Base-by-base conservation (phyloP, 2,329 filamentous ascomycete genomes). In the Aspergillus piperis region DNA sequence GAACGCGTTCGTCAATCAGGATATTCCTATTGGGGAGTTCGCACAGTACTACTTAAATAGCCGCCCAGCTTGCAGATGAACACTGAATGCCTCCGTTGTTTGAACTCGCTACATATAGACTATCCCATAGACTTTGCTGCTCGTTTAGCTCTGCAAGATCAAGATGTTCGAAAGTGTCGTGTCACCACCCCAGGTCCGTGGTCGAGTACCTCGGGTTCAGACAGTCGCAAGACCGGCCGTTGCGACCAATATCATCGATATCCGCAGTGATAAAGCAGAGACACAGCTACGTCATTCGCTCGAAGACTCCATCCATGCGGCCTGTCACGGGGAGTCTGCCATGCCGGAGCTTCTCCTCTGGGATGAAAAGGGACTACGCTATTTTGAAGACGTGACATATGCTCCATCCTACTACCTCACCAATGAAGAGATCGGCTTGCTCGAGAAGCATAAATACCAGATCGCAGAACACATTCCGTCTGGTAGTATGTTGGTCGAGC, bases 301-400 rank as follows among this genome's bases (percentile, higher is more conserved):
- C 11, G 41, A 54, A 19, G 21, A 57, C 2, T 51, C 48, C 42
- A 61, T 63, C 10, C 52, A 57, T 10, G 47, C 42, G 10, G 44
- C 52, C 8, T 51, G 44, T 27, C 42, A 44, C 30, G 56, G 53
- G 1, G 42, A 59, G 49, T 64, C 64, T 10, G 64, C 63, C 5
- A 53, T 71, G 21, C 68, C 69, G 2, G 69, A 68, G 10, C 58
- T 70, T 10, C 65, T 71, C 4, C 60, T 71, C 19, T 71, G 69
- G 57, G 63, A 70, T 41, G 64, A 67, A 15, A 57, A 64, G 30
- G 69, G 69, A 6, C 59, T 71, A n/a, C 60, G 60, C 3, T 58
- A 64, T 8, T 71, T 71, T 42, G 69, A 71, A 38, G 68, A 69
- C 7, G 68, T 71, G n/a, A 71, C 69, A 1, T 70, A 68, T 13